These are phyloP conservation scores for Cenchrus purpureus DNA, from an alignment of 176 grass and related monocot genomes.

Conservation along the genomic window DNA sequence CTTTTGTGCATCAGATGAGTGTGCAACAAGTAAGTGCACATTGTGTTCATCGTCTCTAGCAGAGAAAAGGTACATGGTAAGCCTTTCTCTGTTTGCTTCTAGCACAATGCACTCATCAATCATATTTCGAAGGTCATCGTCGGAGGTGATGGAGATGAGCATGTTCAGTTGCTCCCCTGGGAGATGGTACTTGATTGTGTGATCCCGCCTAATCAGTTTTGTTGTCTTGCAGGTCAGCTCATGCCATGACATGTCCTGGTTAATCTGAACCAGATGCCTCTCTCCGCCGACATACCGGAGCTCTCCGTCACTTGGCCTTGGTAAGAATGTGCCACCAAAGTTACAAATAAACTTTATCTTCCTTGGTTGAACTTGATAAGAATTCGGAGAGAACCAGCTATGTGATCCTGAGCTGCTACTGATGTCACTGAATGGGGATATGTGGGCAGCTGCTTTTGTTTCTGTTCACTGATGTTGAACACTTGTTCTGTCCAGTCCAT, in stretches of 20 bases:
- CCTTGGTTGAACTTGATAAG: constrained; percentile 33
- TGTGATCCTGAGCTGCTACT: constrained; percentile 39
- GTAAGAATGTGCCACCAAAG: constrained; percentile 77
- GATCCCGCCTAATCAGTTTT: constrained; percentile 45
- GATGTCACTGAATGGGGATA: constrained; percentile 33
- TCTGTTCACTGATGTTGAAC: constrained; percentile 8
- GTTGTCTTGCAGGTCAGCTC: constrained; percentile 58
- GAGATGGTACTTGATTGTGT: constrained; percentile 84
- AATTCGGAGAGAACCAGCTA: constrained; percentile 23
- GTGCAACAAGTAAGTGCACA: constrained; percentile 41
- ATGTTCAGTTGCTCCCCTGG: constrained; percentile 77
- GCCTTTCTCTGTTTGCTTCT: constrained; percentile 45
- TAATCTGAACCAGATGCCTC: constrained; percentile 65
- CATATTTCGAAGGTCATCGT: constrained; percentile 83
- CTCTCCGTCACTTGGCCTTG: constrained; percentile 72
- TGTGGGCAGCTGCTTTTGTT: constrained; percentile 11
- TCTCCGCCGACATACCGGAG: constrained; percentile 81
- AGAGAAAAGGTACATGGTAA: constrained; percentile 82
- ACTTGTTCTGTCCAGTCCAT: constrained; percentile 45
- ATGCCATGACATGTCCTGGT: constrained; percentile 65
- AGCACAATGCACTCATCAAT: constrained; percentile 76
- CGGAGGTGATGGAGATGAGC: constrained; percentile 77
- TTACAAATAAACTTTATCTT: constrained; percentile 82
- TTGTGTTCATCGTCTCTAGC: constrained; percentile 46
- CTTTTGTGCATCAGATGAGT: constrained; percentile 43